These are phyloP conservation scores for Citrullus colocynthis DNA, from an alignment of 306 rosid species.

Conservation along the genomic window DNA sequence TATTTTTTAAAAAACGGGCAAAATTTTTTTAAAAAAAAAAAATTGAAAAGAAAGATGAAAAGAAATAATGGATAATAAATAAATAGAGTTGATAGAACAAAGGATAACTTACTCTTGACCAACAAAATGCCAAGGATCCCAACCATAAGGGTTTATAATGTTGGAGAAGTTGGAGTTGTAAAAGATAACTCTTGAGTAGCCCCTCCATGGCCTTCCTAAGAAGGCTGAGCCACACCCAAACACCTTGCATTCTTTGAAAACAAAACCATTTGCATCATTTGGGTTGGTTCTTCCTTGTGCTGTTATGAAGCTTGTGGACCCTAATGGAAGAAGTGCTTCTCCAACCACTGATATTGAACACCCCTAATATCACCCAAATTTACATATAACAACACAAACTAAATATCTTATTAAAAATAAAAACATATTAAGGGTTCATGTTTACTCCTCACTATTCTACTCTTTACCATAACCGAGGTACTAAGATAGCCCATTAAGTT, in stretches of 20 bases:
- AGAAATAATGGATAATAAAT: neutral
- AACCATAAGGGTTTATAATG: conserved; percentile 40
- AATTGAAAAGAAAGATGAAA: neutral
- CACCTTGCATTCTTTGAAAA: conserved; percentile 42
- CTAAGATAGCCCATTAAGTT: too few species aligned
- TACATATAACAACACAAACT: neutral
- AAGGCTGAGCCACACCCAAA: conserved; percentile 43
- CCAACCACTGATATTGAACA: conserved; percentile 44
- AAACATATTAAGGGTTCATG: neutral
- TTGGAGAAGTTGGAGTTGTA: conserved; percentile 29
- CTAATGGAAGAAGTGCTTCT: conserved; percentile 25
- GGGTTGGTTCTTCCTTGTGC: conserved; percentile 57
- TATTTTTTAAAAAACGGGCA: too few species aligned
- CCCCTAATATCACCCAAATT: conserved; percentile 12
- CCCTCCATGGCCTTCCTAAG: conserved; percentile 84
- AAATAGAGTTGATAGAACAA: neutral
- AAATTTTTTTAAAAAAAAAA: neutral
- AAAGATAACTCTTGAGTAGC: conserved; percentile 55
- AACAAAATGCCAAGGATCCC: conserved; percentile 34
- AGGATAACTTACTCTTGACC: conserved; percentile 27
- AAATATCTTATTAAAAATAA: neutral
- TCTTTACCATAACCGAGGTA: too few species aligned
- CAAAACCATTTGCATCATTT: conserved; percentile 47
- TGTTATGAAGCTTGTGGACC: conserved; percentile 35
- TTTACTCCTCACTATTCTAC: too few species aligned